These are phyloP conservation scores for Tuctoria greenei DNA, from an alignment of 176 grass and related monocot species.

Conservation along the genomic window DNA sequence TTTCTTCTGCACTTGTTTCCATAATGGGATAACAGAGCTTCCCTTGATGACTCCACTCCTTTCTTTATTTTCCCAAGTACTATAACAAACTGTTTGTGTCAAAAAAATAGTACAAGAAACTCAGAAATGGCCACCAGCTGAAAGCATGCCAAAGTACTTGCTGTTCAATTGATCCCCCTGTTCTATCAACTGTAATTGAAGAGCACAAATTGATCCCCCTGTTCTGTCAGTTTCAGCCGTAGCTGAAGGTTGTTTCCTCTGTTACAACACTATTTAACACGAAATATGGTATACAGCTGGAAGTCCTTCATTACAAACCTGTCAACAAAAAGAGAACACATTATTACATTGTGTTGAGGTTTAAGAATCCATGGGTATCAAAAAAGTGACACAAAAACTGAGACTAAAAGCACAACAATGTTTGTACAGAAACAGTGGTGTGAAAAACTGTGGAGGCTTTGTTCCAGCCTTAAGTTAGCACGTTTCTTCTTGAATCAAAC, in stretches of 20 bases:
- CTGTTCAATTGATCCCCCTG: neutral
- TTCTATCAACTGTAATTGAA: neutral
- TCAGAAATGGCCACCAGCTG: neutral
- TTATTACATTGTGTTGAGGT: neutral
- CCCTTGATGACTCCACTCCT: conserved; percentile 7
- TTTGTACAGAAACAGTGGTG: conserved; percentile 15
- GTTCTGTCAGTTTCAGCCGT: conserved; percentile 3
- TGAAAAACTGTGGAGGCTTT: conserved; percentile 9
- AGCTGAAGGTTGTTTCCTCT: conserved; percentile 11
- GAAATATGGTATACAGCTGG: conserved; percentile 26
- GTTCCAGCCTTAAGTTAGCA: neutral
- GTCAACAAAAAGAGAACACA: conserved; percentile 11
- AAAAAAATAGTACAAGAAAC: conserved; percentile 11
- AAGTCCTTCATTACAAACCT: neutral
- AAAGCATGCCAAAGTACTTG: conserved; percentile 7
- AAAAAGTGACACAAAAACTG: conserved; percentile 22
- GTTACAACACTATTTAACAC: conserved; percentile 1
- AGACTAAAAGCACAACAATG: neutral
- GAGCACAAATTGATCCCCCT: neutral
- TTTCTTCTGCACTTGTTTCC: conserved; percentile 35
- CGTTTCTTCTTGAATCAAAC: conserved; percentile 6
- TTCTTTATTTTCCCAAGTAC: conserved; percentile 14
- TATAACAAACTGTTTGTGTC: conserved; percentile 6
- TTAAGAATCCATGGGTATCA: conserved; percentile 11
- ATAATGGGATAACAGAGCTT: conserved; percentile 26